A percentile compares a stretch with the other conserved stretches of the same genome.
Evolutionary conservation across 257 asterid genomes (phyloP).

Genomic region (Solanum pennellii): DNA sequence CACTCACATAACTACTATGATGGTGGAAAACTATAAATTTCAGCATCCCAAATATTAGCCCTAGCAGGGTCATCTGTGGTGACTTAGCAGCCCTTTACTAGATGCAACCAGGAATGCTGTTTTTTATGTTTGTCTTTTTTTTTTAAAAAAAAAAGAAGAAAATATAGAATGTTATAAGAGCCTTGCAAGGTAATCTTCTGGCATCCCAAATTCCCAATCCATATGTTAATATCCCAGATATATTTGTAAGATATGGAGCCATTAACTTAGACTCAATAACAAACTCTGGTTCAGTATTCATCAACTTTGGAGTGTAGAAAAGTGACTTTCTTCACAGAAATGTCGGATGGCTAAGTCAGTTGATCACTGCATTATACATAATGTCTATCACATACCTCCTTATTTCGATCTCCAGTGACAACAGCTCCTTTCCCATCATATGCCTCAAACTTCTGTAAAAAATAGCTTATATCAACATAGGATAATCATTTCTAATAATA

Average conservation of each 20-base stretch:
- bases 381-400: constrained; percentile 51
- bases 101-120: not conserved
- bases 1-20: not conserved
- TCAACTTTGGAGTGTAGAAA: not conserved
- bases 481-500: not conserved
- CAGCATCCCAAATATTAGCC: not conserved
- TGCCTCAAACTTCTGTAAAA: constrained; percentile 82
- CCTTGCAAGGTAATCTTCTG: not conserved
- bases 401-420: constrained; percentile 74
- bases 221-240: not conserved
- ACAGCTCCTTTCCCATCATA: constrained; percentile 62
- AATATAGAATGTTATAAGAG: not conserved
- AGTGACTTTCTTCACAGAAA: not conserved
- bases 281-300: not conserved
- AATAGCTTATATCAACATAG: not conserved
- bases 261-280: not conserved
- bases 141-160: not conserved
- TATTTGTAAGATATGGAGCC: not conserved
- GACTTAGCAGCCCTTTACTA: not conserved
- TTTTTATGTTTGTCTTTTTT: not conserved
- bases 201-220: not conserved
- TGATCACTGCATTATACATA: not conserved
- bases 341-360: not conserved
- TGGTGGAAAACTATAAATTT: not conserved
- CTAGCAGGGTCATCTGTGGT: not conserved